Evolutionary conservation across 352 stramenopile species (phyloP).

Genomic region (Thraustotheca clavata): DNA sequence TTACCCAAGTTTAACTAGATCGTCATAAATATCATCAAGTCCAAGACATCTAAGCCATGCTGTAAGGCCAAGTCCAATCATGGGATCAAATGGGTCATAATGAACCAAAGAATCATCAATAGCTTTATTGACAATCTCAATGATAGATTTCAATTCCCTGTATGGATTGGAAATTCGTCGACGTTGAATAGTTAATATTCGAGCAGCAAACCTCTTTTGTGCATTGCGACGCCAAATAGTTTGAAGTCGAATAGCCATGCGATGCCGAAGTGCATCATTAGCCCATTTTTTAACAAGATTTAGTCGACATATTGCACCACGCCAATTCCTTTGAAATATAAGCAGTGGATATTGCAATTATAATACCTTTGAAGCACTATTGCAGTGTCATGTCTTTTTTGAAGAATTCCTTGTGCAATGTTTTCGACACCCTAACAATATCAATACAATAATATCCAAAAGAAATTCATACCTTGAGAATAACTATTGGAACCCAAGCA

Average conservation of each 20-base stretch:
- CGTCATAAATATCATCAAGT: slow-evolving; percentile 35
- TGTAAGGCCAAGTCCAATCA: slow-evolving; percentile 38
- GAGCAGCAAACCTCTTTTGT: slow-evolving; percentile 36
- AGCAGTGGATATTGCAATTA: no score
- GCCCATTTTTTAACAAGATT: background rate
- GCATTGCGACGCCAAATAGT: slow-evolving; percentile 45
- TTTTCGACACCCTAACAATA: background rate
- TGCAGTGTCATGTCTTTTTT: background rate
- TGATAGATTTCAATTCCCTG: slow-evolving; percentile 22
- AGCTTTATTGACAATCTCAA: slow-evolving; percentile 32
- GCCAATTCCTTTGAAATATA: background rate
- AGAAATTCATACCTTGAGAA: background rate
- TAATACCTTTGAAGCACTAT: no score
- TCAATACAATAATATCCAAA: background rate
- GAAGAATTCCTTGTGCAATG: background rate
- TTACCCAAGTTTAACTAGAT: background rate
- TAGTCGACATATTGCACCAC: background rate
- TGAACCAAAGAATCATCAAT: slow-evolving; percentile 23
- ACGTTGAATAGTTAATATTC: slow-evolving; percentile 40
- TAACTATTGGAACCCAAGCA: background rate
- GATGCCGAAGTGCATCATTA: slow-evolving; percentile 28
- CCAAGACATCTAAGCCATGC: slow-evolving; percentile 56
- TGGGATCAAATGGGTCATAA: slow-evolving; percentile 52
- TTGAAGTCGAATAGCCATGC: slow-evolving; percentile 59
- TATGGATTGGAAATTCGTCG: slow-evolving; percentile 52